phyloP scores from a whole-genome alignment of 2,329 filamentous ascomycete species.

The Geosmithia flava region DNA sequence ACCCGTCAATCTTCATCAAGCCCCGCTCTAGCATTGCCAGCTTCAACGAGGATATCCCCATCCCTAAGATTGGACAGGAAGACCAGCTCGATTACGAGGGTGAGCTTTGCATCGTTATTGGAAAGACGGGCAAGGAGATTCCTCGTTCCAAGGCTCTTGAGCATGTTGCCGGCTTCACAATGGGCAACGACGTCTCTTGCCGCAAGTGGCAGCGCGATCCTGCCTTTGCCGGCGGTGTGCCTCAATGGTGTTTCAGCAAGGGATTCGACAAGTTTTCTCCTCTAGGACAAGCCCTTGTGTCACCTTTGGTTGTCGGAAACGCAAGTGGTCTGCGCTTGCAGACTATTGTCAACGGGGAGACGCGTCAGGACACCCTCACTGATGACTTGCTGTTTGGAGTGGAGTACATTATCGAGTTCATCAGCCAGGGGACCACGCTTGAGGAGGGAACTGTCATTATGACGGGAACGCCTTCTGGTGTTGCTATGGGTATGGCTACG shows the following conservation, averaged over 20 bases:
- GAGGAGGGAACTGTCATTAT: constrained; percentile 36
- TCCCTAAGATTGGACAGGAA: constrained; percentile 33
- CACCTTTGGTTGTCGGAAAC: constrained; percentile 14
- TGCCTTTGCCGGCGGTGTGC: constrained; percentile 19
- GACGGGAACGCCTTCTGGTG: constrained; percentile 33
- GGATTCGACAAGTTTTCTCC: constrained; percentile 42
- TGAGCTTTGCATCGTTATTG: constrained; percentile 43
- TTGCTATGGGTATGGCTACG: constrained; percentile 31
- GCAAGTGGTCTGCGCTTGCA: constrained; percentile 15
- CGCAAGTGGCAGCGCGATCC: constrained; percentile 41
- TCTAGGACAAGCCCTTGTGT: constrained; percentile 33
- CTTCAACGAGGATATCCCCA: constrained; percentile 22
- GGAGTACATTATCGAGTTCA: constrained; percentile 29
- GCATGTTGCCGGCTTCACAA: constrained; percentile 32
- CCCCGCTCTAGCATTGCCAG: constrained; percentile 23
- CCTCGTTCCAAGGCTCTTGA: constrained; percentile 26
- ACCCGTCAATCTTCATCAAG: constrained; percentile 39
- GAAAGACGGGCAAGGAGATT: constrained; percentile 38
- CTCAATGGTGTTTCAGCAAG: constrained; percentile 45
- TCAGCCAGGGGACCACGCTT: constrained; percentile 36
- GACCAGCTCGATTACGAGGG: constrained; percentile 26
- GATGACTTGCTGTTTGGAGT: constrained; percentile 37
- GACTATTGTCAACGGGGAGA: constrained; percentile 35
- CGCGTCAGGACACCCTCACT: constrained; percentile 32
- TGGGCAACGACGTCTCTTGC: constrained; percentile 42